Evolutionary conservation across 148 eudicot genomes (phyloP), one percentile per base, ranked within the genome.

Genomic region (Rhododendron vialii): DNA sequence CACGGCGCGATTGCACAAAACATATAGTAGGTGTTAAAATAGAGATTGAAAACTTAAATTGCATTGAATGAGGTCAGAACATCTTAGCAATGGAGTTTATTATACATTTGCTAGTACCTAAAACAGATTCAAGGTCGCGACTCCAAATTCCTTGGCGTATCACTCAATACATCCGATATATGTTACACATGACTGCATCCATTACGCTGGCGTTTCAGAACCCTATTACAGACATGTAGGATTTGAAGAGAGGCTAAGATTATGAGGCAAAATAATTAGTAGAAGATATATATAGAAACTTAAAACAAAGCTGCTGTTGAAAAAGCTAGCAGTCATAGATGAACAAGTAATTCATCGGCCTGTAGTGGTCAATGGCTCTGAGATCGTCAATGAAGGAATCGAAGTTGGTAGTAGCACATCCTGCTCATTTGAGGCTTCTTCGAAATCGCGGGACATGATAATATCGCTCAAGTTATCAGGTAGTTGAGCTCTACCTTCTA

Each of bases 401-500:
- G 82, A 26, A 14, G 18, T 48, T 2, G 33, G 61, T 48, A 15
- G 24, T 7, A 15, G 59, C 59, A 13, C 57, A 48, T 30, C 41
- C 41, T 48, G 22, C 50, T 26, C 36, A 26, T 80, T 48, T 47
- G 61, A 47, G 57, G 20, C 59, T 47, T 26, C 38, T 0, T 22
- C 12, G 10, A 48, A 80, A 14, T 80, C 59, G 0, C 38, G 24
- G 14, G 38, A 47, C 59, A 26, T 48, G 35, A 47, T 26, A 35
- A 78, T 26, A 13, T 13, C 82, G 3, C 10, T 7, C 38, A 80
- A 80, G 59, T 80, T 80, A 48, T 26, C 59, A 6, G 82, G 82
- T 48, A 80, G 73, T 12, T 47, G 82, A 80, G 82, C 82, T 80
- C 18, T 33, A 14, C 61, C 82, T 26, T n/a, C 82, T 17, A 80